phyloP scores from a whole-genome alignment of 176 grass and related monocot species.

The Aechmea fasciata region DNA sequence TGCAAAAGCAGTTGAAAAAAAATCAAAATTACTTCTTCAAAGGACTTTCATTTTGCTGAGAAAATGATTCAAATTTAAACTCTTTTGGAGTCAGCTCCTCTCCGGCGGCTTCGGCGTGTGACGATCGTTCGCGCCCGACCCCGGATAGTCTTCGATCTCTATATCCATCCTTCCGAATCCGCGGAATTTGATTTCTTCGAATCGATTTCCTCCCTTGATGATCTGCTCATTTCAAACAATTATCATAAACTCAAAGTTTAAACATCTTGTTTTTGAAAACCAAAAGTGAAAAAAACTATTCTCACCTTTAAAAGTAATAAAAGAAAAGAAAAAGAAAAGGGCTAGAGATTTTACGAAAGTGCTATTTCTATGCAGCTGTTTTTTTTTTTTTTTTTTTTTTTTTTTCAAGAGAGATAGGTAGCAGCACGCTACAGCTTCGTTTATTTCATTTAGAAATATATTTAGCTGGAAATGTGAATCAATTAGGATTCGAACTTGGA shows the following conservation, averaged over 20 bases:
- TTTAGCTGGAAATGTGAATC: no score
- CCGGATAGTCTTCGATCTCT: constrained; percentile 44
- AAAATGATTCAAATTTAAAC: neutral
- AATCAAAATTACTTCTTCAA: no score
- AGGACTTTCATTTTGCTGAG: no score
- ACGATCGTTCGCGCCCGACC: constrained; percentile 40
- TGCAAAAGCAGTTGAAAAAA: no score
- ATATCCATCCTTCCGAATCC: constrained; percentile 42
- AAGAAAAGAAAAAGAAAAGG: neutral
- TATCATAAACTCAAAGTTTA: neutral
- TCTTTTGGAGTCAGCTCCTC: neutral
- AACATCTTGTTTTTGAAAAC: neutral
- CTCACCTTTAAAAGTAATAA: neutral
- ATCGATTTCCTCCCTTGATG: constrained; percentile 1
- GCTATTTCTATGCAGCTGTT: no score
- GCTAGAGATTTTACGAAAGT: no score
- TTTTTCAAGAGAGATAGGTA: no score
- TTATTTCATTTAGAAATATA: no score
- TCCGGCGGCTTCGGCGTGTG: constrained; percentile 52
- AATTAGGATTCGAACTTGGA: no score
- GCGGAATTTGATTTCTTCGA: constrained; percentile 31
- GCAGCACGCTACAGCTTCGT: no score
- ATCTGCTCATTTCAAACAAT: constrained; percentile 12
- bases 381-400: no score
- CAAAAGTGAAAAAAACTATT: neutral